Base-by-base conservation (phyloP, 768 basidiomycete genomes). In the Russula sp. region DNA sequence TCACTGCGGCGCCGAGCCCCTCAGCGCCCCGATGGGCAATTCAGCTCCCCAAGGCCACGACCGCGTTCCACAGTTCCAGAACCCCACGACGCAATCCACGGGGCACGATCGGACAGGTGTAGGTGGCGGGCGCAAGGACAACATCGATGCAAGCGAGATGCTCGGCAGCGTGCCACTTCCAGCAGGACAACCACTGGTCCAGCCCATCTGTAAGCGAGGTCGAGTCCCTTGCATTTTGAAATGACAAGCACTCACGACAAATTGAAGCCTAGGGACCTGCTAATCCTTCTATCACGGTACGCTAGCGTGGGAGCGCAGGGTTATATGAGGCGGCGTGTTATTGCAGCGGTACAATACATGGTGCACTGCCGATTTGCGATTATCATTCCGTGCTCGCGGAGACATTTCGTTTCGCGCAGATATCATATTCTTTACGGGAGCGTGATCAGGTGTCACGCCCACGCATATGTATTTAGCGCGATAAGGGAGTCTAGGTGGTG, bases 71-170 rank as follows among this genome's bases (percentile, higher is more conserved):
- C 58, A 54, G 40, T 51, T 51, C 54, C 47, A 60, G 48, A 59
- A 60, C 37, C 32, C 47, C 58, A 51, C 61, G 55, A 49, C 55
- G 10, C 61, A 62, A 39, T n/a, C 32, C 42, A 62, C 42, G 53
- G 63, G 58, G 34, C 63, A 64, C 63, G 58, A 64, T 64, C 58
- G 63, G 63, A 64, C 53, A 53, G 63, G 53, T n/a, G 63, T 60
- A 3, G 58, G 63, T 31, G 63, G 58, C 22, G 48, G 53, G 22
- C 40, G 48, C 27, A 50, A 37, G 48, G 48, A 16, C 45, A 60
- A 35, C 34, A 45, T 64, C 47, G 63, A 64, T 51, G 47, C 54
- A 20, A 44, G 32, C 39, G 57, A 55, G 47, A 37, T 9, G 6
- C 45, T 40, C 14, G 48, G 20, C 47, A 48, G n/a, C 14, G 16